Evolutionary conservation across 345 rosid genomes (phyloP).

Genomic region (Arabidopsis suecica): DNA sequence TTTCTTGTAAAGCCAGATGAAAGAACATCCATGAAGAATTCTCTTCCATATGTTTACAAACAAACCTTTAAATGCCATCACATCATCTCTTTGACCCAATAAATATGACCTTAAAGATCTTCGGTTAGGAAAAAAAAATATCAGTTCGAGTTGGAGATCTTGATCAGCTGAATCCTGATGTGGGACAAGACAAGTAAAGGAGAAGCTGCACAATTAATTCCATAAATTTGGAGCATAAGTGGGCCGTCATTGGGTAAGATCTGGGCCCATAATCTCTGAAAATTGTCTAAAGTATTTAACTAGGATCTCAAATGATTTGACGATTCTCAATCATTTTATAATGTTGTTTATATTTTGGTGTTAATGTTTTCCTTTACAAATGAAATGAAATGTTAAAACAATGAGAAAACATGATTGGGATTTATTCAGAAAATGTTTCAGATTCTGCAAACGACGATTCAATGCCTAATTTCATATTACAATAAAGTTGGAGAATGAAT

Average conservation of each 20-base stretch:
- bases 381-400: background rate
- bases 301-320: background rate
- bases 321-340: background rate
- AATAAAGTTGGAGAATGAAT: constrained; percentile 39
- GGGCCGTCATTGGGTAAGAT: constrained; percentile 23
- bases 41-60: background rate
- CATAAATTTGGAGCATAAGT: constrained; percentile 5
- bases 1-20: background rate
- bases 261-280: background rate
- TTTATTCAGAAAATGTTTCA: background rate
- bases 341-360: background rate
- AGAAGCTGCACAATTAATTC: constrained; percentile 14
- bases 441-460: constrained; percentile 1
- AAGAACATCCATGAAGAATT: background rate
- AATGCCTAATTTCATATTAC: constrained; percentile 9
- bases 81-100: background rate
- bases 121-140: background rate
- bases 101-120: background rate
- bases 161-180: background rate
- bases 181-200: constrained; percentile 30
- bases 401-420: too few relatives aligned
- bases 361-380: background rate
- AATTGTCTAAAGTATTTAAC: constrained; percentile 1
- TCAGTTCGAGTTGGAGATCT: background rate
- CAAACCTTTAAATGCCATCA: background rate